Percentiles rank a stretch among this genome's conserved stretches.
Conservation (phyloP, 2,329 filamentous ascomycete genomes). For the Apiospora sp. region DNA sequence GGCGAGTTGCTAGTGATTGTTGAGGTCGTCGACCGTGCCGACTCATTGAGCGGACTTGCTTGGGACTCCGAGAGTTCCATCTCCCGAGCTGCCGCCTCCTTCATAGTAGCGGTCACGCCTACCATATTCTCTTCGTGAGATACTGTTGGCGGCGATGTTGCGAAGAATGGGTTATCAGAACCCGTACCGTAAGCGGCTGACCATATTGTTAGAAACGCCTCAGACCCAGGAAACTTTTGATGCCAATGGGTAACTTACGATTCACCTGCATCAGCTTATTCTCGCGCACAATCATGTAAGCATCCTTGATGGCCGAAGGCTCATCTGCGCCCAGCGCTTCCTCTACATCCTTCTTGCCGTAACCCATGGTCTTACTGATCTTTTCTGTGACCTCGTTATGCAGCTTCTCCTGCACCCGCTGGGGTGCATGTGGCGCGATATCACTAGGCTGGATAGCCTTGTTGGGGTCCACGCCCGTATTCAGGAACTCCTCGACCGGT, state of each 20-base stretch:
- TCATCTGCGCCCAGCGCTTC: constrained; percentile 92
- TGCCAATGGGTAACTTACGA: constrained; percentile 66
- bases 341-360: constrained; percentile 92
- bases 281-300: constrained; percentile 96
- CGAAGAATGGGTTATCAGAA: constrained; percentile 52
- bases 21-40: constrained; percentile 61
- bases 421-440: constrained; percentile 80
- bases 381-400: constrained; percentile 94
- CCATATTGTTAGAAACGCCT: not conserved
- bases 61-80: constrained; percentile 41
- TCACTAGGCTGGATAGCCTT: constrained; percentile 86
- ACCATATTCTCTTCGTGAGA: constrained; percentile 59
- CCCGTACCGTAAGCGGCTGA: constrained; percentile 57
- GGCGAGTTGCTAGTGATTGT: constrained; percentile 55
- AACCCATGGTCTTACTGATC: constrained; percentile 97
- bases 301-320: constrained; percentile 97
- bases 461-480: constrained; percentile 92
- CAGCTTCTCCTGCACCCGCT: constrained; percentile 84
- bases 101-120: constrained; percentile 63
- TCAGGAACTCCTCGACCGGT: constrained; percentile 89
- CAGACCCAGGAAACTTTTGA: not conserved
- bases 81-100: constrained; percentile 35
- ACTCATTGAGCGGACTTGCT: constrained; percentile 62
- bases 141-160: constrained; percentile 54
- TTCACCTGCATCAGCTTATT: constrained; percentile 97